phyloP scores from a whole-genome alignment of 2,329 filamentous ascomycete genomes.

The Beauveria medogensis region DNA sequence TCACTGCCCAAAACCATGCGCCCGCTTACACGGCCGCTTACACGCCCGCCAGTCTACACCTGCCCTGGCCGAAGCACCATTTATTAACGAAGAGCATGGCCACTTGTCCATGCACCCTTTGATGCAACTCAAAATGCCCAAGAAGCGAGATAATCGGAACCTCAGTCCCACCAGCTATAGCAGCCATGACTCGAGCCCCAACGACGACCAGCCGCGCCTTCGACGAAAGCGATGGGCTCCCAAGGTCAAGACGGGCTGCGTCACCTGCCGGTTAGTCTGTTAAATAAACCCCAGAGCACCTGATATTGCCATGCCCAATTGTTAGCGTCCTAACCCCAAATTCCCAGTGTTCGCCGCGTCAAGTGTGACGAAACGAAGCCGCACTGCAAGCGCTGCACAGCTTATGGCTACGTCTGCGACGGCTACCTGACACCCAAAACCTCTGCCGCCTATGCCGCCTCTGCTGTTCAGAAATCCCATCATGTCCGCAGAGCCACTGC shows the following conservation, averaged over 20 bases:
- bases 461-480: background rate
- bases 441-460: background rate
- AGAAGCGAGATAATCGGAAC: background rate
- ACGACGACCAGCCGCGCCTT: background rate
- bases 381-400: background rate
- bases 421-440: background rate
- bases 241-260: slow-evolving; percentile 7
- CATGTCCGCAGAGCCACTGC: background rate
- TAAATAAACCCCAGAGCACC: no score
- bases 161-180: background rate
- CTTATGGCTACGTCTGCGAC: slow-evolving; percentile 3
- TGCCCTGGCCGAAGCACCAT: background rate
- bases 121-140: background rate
- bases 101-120: background rate
- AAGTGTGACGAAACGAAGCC: slow-evolving; percentile 7
- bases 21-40: no score
- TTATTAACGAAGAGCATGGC: no score
- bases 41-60: no score
- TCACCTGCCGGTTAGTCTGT: background rate
- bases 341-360: background rate
- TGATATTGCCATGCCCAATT: no score
- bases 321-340: background rate
- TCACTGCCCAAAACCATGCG: no score
- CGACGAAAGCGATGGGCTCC: slow-evolving; percentile 3
- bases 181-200: background rate